A percentile compares a stretch with the other conserved stretches of the same genome.
phyloP scores from a whole-genome alignment of 805 yeast species.

The Metschnikowia chrysomelidarum region DNA sequence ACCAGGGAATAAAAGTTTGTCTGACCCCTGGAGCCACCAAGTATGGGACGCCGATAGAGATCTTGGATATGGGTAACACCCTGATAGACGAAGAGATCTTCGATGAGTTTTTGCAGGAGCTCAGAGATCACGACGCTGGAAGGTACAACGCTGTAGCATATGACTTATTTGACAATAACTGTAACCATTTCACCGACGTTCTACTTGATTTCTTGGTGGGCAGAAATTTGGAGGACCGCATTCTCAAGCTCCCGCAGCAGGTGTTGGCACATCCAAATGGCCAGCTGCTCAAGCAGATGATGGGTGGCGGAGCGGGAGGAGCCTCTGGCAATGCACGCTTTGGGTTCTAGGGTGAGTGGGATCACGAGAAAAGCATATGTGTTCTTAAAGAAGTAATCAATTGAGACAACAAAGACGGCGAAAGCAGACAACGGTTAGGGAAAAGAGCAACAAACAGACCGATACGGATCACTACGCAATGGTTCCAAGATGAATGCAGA shows the following conservation, averaged over 20 bases:
- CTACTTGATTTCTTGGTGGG: slow-evolving; percentile 58
- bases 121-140: slow-evolving; percentile 34
- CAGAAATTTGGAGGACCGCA: slow-evolving; percentile 50
- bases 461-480: too few species aligned
- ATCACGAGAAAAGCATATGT: too few species aligned
- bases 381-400: too few species aligned
- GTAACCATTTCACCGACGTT: slow-evolving; percentile 65
- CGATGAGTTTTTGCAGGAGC: slow-evolving; percentile 51
- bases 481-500: too few species aligned
- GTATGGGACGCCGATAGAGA: slow-evolving; percentile 55
- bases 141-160: slow-evolving; percentile 49
- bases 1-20: slow-evolving; percentile 49
- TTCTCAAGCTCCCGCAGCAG: slow-evolving; percentile 49
- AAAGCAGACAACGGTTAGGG: too few species aligned
- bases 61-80: slow-evolving; percentile 54
- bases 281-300: slow-evolving; percentile 31
- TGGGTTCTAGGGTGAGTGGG: slow-evolving; percentile 15
- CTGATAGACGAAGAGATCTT: slow-evolving; percentile 50
- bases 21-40: slow-evolving; percentile 51
- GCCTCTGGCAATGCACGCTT: slow-evolving; percentile 15
- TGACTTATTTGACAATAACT: slow-evolving; percentile 60
- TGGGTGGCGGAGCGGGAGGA: slow-evolving; percentile 24
- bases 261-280: slow-evolving; percentile 44
- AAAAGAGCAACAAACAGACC: too few species aligned
- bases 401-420: too few species aligned